A percentile compares a stretch with the other conserved stretches of the same genome.
Conservation (phyloP, 129 eudicot species). For the Saussurea involucrata region DNA sequence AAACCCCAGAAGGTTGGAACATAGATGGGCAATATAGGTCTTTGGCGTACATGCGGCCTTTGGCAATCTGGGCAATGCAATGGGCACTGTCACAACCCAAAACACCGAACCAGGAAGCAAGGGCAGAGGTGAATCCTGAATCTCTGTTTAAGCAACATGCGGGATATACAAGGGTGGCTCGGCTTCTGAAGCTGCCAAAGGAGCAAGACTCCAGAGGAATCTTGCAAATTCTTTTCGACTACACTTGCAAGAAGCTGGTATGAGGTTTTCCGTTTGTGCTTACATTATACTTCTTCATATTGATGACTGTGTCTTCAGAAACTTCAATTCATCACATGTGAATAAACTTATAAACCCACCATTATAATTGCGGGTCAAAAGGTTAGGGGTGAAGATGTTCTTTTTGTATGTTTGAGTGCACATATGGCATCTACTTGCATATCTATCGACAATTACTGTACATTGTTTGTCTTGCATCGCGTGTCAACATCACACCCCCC, state of each 20-base stretch:
- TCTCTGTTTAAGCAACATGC: constrained; percentile 56
- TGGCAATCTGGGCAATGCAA: constrained; percentile 97
- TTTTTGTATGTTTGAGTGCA: not conserved
- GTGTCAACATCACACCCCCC: not conserved
- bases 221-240: constrained; percentile 60
- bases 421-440: not conserved
- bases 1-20: constrained; percentile 91
- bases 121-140: constrained; percentile 47
- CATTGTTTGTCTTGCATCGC: not conserved
- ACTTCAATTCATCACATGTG: constrained; percentile 10
- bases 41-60: constrained; percentile 81
- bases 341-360: not conserved
- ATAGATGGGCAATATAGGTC: constrained; percentile 67
- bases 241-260: constrained; percentile 60
- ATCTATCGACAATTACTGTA: not conserved
- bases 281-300: constrained; percentile 7
- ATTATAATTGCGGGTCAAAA: not conserved
- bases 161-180: constrained; percentile 71
- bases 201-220: constrained; percentile 55
- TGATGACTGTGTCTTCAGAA: constrained; percentile 21
- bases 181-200: constrained; percentile 59
- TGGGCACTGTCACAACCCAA: constrained; percentile 80
- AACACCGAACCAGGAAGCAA: constrained; percentile 32
- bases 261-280: constrained; percentile 16
- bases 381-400: not conserved